Evolutionary conservation across 202 grass and related monocot species (phyloP), one percentile per base, ranked within the genome.

Genomic region (Thinopyrum obtusiflorum): DNA sequence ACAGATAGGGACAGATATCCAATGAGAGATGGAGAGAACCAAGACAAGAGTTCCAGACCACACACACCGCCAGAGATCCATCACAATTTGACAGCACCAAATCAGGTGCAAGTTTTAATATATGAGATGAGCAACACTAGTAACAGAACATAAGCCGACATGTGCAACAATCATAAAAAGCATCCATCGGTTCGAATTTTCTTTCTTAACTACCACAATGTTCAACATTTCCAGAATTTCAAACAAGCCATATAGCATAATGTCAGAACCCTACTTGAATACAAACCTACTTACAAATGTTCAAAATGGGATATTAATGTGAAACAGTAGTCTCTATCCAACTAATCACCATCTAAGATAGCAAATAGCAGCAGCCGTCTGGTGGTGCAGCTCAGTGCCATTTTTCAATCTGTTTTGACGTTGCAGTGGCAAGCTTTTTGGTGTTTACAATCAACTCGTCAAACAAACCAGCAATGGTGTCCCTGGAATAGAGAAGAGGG

Each of bases 361-460:
- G 39, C 60, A 35, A 24, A 72, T 32, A 37, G 51, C 17, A 9
- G 73, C 29, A 27, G 72, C 25, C 25, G 62, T 63, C 33, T 11
- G 15, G 47, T 47, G 65, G 64, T 73, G 51, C 69, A 76, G 39
- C 59, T 98, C 80, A 94, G 84, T 69, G 81, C 88, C 93, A 89
- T 72, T 98, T 98, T 81, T 94, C 86, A 12, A 91, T 92, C 64
- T 84, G 82, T 84, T 88, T 89, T 32, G 91, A 91, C 51, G 96
- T 92, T 89, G 88, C 90, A 18, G 82, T 65, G 70, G 76, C 88
- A 84, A 96, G 73, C 76, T 85, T 94, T 82, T 98, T 92, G 72
- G 96, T 92, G 83, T 92, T 98, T 76, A 90, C 64, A 23, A 92
- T 70, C 82, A 96, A 59, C 68, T 84, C 93, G 9, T 98, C 92